A percentile compares a stretch with the other conserved stretches of the same genome.
Evolutionary conservation across 805 yeast species (phyloP).

Genomic region (Monosporozyma servazzii): DNA sequence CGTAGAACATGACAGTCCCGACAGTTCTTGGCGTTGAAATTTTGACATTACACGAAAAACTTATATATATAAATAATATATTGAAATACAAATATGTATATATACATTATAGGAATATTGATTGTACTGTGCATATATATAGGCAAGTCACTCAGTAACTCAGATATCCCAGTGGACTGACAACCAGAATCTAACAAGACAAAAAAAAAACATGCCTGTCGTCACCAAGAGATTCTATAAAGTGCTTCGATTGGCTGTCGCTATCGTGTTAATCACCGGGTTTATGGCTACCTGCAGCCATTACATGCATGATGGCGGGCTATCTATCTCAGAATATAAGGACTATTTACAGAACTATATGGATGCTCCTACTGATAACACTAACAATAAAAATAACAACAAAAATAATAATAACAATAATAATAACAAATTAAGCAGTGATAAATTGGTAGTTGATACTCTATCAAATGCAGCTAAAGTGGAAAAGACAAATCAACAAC

Average conservation of each 20-base stretch:
- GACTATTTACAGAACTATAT: conserved; percentile 11
- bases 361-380: not conserved
- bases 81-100: too few relatives aligned
- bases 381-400: not conserved
- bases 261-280: conserved; percentile 7
- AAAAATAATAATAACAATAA: too few relatives aligned
- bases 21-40: too few relatives aligned
- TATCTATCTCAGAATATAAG: conserved; percentile 15
- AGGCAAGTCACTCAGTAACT: too few relatives aligned
- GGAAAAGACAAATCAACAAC: conserved; percentile 2
- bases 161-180: too few relatives aligned
- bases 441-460: not conserved
- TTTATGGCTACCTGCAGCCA: conserved; percentile 7
- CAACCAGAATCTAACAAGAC: too few relatives aligned
- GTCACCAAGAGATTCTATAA: not conserved
- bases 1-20: too few relatives aligned
- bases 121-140: too few relatives aligned
- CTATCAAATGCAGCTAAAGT: not conserved
- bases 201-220: not conserved
- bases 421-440: not conserved
- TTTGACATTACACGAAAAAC: too few relatives aligned
- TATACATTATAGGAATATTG: too few relatives aligned
- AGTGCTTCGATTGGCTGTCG: conserved; percentile 8
- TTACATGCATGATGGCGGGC: conserved; percentile 8
- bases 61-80: too few relatives aligned